Percentiles rank a stretch among this genome's conserved stretches.
phyloP scores from a whole-genome alignment of 2,329 filamentous ascomycete species.

The Didymella lethalis region DNA sequence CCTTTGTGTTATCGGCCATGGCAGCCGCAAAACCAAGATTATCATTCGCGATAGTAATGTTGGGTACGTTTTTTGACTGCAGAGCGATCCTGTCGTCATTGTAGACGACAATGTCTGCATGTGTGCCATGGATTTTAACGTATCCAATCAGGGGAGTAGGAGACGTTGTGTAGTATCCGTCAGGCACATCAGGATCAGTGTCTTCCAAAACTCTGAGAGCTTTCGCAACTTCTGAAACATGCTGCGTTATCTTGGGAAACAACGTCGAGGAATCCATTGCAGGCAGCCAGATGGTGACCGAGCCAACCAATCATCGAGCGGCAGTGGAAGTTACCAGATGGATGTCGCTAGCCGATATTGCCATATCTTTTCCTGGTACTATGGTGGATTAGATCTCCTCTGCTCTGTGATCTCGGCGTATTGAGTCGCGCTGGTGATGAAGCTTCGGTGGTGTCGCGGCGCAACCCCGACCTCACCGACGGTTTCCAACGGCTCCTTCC shows the following conservation, averaged over 20 bases:
- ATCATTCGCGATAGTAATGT: constrained; percentile 29
- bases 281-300: not conserved
- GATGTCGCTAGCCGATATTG: not conserved
- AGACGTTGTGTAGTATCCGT: constrained; percentile 11
- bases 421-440: not conserved
- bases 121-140: constrained; percentile 47
- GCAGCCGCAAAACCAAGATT: constrained; percentile 36
- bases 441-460: not conserved
- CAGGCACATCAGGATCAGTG: constrained; percentile 9
- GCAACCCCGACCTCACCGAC: not conserved
- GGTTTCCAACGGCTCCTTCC: constrained; percentile 12
- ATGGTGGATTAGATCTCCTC: not conserved
- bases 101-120: constrained; percentile 42
- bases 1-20: constrained; percentile 27
- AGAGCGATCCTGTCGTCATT: constrained; percentile 31
- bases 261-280: constrained; percentile 25
- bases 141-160: constrained; percentile 38
- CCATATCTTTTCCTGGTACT: not conserved
- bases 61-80: constrained; percentile 36
- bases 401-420: not conserved
- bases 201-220: constrained; percentile 22
- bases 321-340: not conserved
- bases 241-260: constrained; percentile 43
- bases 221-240: constrained; percentile 32
- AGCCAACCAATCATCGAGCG: not conserved